phyloP scores from a whole-genome alignment of 2,329 filamentous ascomycete species.

The Tolypocladium tundrense region DNA sequence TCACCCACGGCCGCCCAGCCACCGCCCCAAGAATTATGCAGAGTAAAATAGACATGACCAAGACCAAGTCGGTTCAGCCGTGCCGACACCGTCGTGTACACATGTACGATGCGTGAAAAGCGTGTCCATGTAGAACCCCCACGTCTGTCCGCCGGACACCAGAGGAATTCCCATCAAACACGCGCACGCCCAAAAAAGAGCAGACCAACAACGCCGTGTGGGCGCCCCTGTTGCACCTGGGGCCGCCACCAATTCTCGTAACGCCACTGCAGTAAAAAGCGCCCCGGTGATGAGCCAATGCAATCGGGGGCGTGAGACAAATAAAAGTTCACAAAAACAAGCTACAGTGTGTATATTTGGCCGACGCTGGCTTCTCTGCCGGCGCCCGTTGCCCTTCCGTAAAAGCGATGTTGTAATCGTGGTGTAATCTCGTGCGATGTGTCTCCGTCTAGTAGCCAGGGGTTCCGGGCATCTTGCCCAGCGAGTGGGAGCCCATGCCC shows the following conservation, averaged over 20 bases:
- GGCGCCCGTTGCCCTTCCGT: not conserved
- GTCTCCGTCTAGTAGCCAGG: constrained; percentile 33
- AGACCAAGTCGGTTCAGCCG: not conserved
- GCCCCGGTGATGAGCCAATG: not conserved
- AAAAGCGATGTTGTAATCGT: not conserved
- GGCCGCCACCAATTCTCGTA: not conserved
- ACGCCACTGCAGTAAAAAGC: not conserved
- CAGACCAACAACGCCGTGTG: not conserved
- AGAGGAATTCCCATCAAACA: not conserved
- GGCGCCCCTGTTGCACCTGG: not conserved
- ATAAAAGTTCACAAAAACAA: not conserved
- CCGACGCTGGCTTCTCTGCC: not conserved
- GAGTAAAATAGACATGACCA: not conserved
- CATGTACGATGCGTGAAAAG: not conserved
- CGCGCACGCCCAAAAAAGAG: not conserved
- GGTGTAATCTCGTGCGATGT: not conserved
- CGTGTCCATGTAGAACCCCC: not conserved
- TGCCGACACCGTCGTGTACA: not conserved
- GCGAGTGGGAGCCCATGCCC: constrained; percentile 32
- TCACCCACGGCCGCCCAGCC: not conserved
- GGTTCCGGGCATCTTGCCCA: constrained; percentile 46
- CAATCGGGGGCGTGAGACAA: not conserved
- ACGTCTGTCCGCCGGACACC: not conserved
- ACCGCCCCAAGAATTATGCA: not conserved
- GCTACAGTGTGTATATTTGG: not conserved